Evolutionary conservation across 2,329 filamentous ascomycete species (phyloP), one percentile per base, ranked within the genome.

Genomic region (Diatrype stigma): DNA sequence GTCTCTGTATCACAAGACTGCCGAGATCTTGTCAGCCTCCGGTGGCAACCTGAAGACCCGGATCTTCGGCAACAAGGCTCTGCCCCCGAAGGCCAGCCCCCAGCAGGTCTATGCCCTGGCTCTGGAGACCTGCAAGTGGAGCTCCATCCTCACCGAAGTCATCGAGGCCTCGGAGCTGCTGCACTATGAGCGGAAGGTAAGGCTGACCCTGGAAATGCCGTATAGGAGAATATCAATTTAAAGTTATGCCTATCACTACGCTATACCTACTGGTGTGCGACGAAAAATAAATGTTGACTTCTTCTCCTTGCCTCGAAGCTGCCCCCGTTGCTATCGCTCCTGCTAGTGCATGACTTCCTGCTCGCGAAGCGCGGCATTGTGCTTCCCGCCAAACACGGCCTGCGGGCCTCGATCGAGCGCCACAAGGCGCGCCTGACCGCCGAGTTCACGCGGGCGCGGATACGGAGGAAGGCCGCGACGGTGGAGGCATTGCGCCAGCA

Each of bases 1-100:
- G 93, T 96, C 92, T 45, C 86, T 99, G 51, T 99, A 99, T 69
- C 88, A 96, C 67, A 94, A 97, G 74, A 88, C 92, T 6, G 90
- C 88, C 3, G 79, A 85, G 14, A 76, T 96, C 34, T 73, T 99
- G 50, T 79, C 80, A 3, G 79, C 78, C n/a, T 72, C 77, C 3
- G 86, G 87, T n/a, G 90, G 90, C 17, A 96, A 90, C 23, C 79
- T 97, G 56, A 96, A 95, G 70, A 90, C 90, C 7, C 79, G 89
- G 34, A 83, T 97, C 42, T 97, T 94, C 69, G 76, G 78, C 52
- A 86, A 84, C 54, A 87, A 87, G 60, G 76, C 78, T 7, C 72
- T 90, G n/a, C n/a, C n/a, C n/a, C n/a, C n/a, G 58, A 96, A 93
- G 64, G 91, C 88, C 16, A 81, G 86, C 2, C 86, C 87, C 0